These are phyloP conservation scores for Coelastrella sp. DNA, from an alignment of 139 green algal species.

Conservation along the genomic window DNA sequence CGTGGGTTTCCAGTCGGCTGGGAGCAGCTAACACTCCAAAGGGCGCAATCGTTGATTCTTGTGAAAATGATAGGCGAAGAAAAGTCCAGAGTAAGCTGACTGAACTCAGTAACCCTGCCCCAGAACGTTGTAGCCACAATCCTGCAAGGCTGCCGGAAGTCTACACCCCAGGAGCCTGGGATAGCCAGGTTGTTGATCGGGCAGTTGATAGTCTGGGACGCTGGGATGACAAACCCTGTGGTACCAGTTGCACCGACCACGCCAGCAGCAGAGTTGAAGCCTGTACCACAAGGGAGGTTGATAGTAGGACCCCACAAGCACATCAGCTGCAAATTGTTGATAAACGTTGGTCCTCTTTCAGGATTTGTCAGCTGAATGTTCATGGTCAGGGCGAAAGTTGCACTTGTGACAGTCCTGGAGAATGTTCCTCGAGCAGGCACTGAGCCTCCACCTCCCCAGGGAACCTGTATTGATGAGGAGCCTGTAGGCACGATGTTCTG, in stretches of 20 bases:
- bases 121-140: neutral
- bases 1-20: neutral
- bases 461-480: neutral
- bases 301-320: neutral
- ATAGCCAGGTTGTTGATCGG: constrained; percentile 1
- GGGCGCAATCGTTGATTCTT: constrained; percentile 4
- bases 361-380: constrained; percentile 11
- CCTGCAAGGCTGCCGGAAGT: constrained; percentile 22
- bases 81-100: neutral
- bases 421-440: neutral
- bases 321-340: neutral
- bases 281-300: neutral
- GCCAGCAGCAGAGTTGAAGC: neutral
- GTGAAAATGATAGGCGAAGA: neutral
- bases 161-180: neutral
- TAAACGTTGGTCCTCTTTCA: neutral
- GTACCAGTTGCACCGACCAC: neutral
- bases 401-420: neutral
- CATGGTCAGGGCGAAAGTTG: neutral
- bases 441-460: neutral
- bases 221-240: constrained; percentile 26
- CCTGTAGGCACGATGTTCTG: neutral
- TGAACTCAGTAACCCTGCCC: neutral
- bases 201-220: neutral
- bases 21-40: neutral